These are phyloP conservation scores for Neurospora sp. DNA, from an alignment of 2,329 filamentous ascomycete genomes.

Conservation along the genomic window DNA sequence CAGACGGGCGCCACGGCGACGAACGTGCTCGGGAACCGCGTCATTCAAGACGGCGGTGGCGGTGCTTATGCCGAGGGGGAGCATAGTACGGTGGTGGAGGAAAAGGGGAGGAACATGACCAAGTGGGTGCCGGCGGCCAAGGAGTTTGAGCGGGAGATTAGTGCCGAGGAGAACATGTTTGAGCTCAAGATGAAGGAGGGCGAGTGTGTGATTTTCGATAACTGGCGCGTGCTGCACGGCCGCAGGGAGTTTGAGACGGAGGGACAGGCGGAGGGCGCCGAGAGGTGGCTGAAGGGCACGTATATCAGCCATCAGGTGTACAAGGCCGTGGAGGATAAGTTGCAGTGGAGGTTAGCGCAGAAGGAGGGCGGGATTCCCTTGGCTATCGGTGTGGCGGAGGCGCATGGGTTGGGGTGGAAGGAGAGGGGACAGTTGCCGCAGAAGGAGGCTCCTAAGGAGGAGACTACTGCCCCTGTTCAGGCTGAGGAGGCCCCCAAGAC, in stretches of 20 bases:
- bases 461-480: neutral
- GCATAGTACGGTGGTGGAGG: neutral
- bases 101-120: conserved; percentile 6
- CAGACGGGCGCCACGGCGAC: conserved; percentile 5
- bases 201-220: conserved; percentile 91
- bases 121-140: conserved; percentile 30
- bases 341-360: neutral
- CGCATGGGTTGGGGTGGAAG: neutral
- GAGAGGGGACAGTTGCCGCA: neutral
- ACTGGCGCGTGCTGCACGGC: conserved; percentile 75
- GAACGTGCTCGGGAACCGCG: neutral
- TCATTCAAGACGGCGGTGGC: conserved; percentile 5
- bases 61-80: neutral
- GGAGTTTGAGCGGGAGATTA: conserved; percentile 49
- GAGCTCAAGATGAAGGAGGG: conserved; percentile 67
- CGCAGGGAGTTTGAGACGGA: conserved; percentile 61
- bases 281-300: conserved; percentile 74
- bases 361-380: neutral
- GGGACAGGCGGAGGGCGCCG: conserved; percentile 53
- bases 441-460: neutral
- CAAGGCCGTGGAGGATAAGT: conserved; percentile 4
- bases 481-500: neutral
- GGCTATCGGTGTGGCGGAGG: neutral
- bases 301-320: conserved; percentile 45
- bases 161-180: conserved; percentile 48